A percentile compares a stretch with the other conserved stretches of the same genome.
phyloP scores from a whole-genome alignment of 768 basidiomycete genomes.

The Leccinellum rugosiceps region DNA sequence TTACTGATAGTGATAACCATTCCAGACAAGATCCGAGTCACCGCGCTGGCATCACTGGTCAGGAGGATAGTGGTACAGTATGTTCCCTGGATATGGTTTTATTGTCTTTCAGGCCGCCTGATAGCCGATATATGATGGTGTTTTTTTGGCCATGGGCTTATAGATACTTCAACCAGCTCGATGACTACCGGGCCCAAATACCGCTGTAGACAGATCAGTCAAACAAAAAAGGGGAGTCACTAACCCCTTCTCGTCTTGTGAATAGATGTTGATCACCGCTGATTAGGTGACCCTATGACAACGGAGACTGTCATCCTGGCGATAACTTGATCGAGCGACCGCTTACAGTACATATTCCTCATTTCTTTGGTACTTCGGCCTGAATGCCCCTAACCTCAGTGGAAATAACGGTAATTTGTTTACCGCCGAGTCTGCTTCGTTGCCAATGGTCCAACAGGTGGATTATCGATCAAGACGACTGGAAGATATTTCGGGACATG shows the following conservation, averaged over 20 bases:
- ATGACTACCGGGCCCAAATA: constrained; percentile 22
- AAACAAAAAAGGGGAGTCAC: neutral
- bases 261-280: neutral
- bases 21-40: constrained; percentile 20
- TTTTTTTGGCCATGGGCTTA: too few species aligned
- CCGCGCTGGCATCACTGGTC: too few species aligned
- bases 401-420: constrained; percentile 6
- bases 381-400: constrained; percentile 13
- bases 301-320: constrained; percentile 20
- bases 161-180: constrained; percentile 25
- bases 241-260: neutral
- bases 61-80: too few species aligned
- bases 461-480: constrained; percentile 16
- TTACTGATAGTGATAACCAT: constrained; percentile 12
- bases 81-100: too few species aligned
- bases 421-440: constrained; percentile 19
- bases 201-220: too few species aligned
- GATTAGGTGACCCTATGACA: constrained; percentile 20
- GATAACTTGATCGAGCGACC: constrained; percentile 7
- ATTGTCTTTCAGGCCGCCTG: neutral
- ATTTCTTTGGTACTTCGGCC: constrained; percentile 9
- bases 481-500: neutral
- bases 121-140: neutral
- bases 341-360: neutral
- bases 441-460: constrained; percentile 15